Evolutionary conservation across 495 filamentous ascomycete species (phyloP), one percentile per base, ranked within the genome.

Genomic region (Hypoxylon crocopeplum): DNA sequence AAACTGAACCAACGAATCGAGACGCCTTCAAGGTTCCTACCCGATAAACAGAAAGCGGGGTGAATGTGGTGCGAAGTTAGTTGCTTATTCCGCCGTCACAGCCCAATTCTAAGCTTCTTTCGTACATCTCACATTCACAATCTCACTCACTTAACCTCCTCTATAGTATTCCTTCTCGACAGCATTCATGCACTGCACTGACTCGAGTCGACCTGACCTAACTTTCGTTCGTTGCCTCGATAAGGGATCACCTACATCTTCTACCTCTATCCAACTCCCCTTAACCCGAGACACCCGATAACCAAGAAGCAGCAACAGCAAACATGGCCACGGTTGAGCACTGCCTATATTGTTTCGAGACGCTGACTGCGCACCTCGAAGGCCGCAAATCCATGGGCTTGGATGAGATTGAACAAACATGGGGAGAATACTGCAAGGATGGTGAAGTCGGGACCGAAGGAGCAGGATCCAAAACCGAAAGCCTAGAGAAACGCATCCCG

Each of bases 261-360:
- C 3, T 19, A n/a, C n/a, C n/a, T n/a, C n/a, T n/a, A n/a, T n/a
- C n/a, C n/a, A n/a, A n/a, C n/a, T n/a, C n/a, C n/a, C n/a, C n/a
- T n/a, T n/a, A n/a, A n/a, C n/a, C n/a, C n/a, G n/a, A n/a, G n/a
- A n/a, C n/a, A n/a, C n/a, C n/a, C n/a, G n/a, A n/a, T n/a, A n/a
- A n/a, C n/a, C n/a, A n/a, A 46, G 34, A 5, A 32, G 13, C 33
- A 21, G 8, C 20, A 24, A 16, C 16, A 63, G 6, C 39, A 67
- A 44, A 21, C 54, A 98, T 97, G 93, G 92, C 94, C 20, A 87
- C 86, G 33, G 69, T 82, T 41, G 86, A 86, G 34, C 93, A 97
- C 64, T 97, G 93, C 69, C 86, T 90, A 54, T 95, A 86, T 75
- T 96, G 91, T 76, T 97, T 98, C 80, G 93, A 98, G 73, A 76